Conservation (phyloP, 1,139 yeast species). For the Scheffersomyces illinoinensis region DNA sequence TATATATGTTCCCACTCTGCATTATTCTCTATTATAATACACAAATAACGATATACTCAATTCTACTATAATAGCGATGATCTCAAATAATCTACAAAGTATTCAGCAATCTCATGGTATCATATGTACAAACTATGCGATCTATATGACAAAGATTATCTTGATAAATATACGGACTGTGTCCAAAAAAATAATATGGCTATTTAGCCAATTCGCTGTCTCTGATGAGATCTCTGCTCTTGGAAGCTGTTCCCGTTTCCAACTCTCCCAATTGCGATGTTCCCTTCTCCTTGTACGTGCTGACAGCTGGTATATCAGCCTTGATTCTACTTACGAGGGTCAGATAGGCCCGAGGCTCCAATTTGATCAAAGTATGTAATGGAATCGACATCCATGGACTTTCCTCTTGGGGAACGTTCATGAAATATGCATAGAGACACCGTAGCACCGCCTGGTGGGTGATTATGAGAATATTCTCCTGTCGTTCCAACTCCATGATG, state of each 20-base stretch:
- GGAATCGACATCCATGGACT: constrained; percentile 99
- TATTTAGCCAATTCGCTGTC: constrained; percentile 18
- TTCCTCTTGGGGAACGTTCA: constrained; percentile 97
- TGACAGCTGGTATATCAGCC: constrained; percentile 96
- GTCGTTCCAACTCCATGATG: constrained; percentile 96
- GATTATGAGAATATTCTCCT: constrained; percentile 90
- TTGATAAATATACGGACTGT: neutral
- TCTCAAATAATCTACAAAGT: neutral
- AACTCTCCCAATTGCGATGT: constrained; percentile 75
- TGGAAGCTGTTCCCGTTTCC: constrained; percentile 25
- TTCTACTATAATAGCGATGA: neutral
- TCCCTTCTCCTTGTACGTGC: constrained; percentile 94
- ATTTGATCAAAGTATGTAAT: constrained; percentile 85
- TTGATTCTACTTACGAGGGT: constrained; percentile 86
- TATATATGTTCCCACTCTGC: neutral
- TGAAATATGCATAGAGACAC: constrained; percentile 94
- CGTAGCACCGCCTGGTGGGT: constrained; percentile 98
- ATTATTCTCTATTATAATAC: neutral
- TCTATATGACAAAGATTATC: neutral
- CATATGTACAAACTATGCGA: neutral
- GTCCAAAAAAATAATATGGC: neutral
- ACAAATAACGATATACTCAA: neutral
- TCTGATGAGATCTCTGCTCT: constrained; percentile 45
- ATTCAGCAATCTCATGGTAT: neutral
- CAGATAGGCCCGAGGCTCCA: constrained; percentile 92